phyloP scores from a whole-genome alignment of 495 filamentous ascomycete species.

The Pyrenula aspistea region DNA sequence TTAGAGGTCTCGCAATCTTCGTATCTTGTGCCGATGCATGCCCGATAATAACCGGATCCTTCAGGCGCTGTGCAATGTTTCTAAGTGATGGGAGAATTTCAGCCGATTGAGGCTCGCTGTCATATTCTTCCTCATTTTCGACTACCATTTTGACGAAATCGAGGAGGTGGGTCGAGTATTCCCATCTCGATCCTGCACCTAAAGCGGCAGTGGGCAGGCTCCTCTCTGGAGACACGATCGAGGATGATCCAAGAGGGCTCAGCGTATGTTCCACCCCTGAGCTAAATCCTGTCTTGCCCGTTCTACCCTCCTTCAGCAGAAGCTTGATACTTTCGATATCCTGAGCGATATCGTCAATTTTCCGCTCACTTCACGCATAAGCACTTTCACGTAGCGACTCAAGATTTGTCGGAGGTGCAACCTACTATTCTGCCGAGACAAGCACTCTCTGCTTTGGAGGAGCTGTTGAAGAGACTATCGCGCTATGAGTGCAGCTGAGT shows the following conservation, averaged over 20 bases:
- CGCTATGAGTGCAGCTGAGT: slow-evolving; percentile 12
- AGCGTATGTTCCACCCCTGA: background rate
- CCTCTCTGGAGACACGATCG: background rate
- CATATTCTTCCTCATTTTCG: slow-evolving; percentile 3
- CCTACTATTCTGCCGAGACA: slow-evolving; percentile 16
- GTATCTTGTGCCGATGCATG: background rate
- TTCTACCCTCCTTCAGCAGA: slow-evolving; percentile 3
- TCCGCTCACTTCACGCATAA: slow-evolving; percentile 10
- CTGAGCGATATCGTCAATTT: slow-evolving; percentile 15
- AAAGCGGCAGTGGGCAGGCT: background rate
- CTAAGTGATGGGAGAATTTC: background rate
- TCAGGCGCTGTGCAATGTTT: background rate
- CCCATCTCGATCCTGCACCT: slow-evolving; percentile 4
- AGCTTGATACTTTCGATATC: slow-evolving; percentile 11
- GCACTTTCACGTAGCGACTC: background rate
- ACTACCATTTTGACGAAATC: slow-evolving; percentile 10
- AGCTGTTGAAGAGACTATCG: slow-evolving; percentile 8
- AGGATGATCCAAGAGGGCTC: background rate
- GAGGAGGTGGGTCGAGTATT: slow-evolving; percentile 11
- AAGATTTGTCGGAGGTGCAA: background rate
- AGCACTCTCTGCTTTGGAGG: slow-evolving; percentile 12
- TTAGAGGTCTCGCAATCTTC: slow-evolving; percentile 1
- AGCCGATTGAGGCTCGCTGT: background rate
- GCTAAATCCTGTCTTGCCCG: background rate
- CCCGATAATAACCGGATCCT: background rate